Percentiles rank a stretch among this genome's conserved stretches.
These are phyloP conservation scores for Colletotrichum cordylinicola DNA, from an alignment of 2,329 filamentous ascomycete species.

Conservation along the genomic window DNA sequence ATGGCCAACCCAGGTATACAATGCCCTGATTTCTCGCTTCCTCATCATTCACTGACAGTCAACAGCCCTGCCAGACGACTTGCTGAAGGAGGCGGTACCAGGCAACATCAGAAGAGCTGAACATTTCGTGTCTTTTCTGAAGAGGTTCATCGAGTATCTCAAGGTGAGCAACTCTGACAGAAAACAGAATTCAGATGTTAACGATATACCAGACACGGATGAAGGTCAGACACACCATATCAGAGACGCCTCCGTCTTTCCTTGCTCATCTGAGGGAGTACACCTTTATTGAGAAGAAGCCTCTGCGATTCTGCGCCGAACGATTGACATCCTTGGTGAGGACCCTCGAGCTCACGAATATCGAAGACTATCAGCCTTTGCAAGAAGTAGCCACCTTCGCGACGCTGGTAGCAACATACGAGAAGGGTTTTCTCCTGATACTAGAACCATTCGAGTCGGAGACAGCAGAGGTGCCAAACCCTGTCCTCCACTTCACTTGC, in stretches of 20 bases:
- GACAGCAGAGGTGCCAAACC: constrained; percentile 93
- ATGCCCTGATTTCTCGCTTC: not conserved
- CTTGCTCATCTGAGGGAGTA: constrained; percentile 91
- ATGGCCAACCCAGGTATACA: constrained; percentile 85
- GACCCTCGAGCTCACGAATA: constrained; percentile 94
- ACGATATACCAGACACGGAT: constrained; percentile 74
- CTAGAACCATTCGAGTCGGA: constrained; percentile 98
- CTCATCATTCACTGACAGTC: constrained; percentile 22
- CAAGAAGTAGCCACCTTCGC: constrained; percentile 98
- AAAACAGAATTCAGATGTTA: not conserved
- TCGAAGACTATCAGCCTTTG: constrained; percentile 95
- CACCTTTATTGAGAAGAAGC: constrained; percentile 97
- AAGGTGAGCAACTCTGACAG: constrained; percentile 55
- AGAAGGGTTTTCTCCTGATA: constrained; percentile 94
- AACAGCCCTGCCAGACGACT: constrained; percentile 82
- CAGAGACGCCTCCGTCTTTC: constrained; percentile 94
- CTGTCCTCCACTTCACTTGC: constrained; percentile 95
- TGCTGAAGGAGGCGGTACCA: constrained; percentile 93
- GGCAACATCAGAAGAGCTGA: constrained; percentile 96
- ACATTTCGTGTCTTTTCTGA: constrained; percentile 93
- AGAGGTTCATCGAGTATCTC: constrained; percentile 96
- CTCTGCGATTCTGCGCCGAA: constrained; percentile 92
- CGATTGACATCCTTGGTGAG: constrained; percentile 91
- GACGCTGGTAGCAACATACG: constrained; percentile 93
- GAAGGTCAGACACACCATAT: constrained; percentile 97